These are phyloP conservation scores for Cladosporium sp. DNA, from an alignment of 2,329 filamentous ascomycete species.

Conservation along the genomic window DNA sequence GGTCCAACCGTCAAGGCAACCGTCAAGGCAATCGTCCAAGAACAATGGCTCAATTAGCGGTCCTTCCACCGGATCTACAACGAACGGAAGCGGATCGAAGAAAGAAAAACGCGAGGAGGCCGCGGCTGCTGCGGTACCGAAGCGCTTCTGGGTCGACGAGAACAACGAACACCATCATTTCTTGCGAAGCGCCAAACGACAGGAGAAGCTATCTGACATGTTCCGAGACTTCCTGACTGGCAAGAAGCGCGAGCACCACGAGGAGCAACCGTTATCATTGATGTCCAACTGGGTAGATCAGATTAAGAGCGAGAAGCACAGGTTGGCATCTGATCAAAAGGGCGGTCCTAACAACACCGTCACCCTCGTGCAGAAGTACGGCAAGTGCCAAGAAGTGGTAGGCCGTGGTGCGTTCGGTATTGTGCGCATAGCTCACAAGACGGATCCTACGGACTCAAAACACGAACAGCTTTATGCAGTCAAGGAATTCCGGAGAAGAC, in stretches of 20 bases:
- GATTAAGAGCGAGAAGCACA: conserved; percentile 80
- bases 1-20: conserved; percentile 24
- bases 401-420: conserved; percentile 96
- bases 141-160: conserved; percentile 55
- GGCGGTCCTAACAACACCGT: conserved; percentile 68
- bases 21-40: conserved; percentile 29
- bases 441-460: conserved; percentile 70
- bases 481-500: conserved; percentile 93
- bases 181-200: conserved; percentile 81
- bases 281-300: conserved; percentile 97
- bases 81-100: conserved; percentile 28
- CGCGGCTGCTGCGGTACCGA: conserved; percentile 18
- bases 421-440: conserved; percentile 95
- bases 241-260: conserved; percentile 69
- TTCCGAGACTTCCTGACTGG: conserved; percentile 77
- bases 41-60: conserved; percentile 14
- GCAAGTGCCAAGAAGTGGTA: conserved; percentile 96
- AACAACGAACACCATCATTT: conserved; percentile 80
- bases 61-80: conserved; percentile 4
- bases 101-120: conserved; percentile 19
- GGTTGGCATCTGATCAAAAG: conserved; percentile 69
- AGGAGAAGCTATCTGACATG: conserved; percentile 93
- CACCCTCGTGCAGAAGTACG: conserved; percentile 91
- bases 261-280: conserved; percentile 79
- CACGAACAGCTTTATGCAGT: conserved; percentile 91